These are phyloP conservation scores for Podila epigama DNA, from an alignment of 192 early-diverging fungal species.

Conservation along the genomic window DNA sequence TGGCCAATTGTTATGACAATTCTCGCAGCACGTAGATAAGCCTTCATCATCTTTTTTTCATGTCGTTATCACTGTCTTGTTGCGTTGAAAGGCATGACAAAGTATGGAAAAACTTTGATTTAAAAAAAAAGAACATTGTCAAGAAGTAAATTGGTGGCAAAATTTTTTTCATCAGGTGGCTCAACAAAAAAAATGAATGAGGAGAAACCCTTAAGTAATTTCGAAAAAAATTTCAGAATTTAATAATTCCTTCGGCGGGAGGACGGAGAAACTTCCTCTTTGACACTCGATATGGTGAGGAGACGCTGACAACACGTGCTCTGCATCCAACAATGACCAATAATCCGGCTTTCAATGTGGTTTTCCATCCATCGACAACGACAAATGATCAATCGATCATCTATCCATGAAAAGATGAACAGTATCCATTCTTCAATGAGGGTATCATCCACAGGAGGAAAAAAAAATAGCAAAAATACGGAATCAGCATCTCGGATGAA, in stretches of 20 bases:
- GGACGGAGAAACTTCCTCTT: neutral
- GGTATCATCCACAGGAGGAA: too few species aligned
- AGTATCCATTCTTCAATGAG: too few species aligned
- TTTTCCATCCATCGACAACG: neutral
- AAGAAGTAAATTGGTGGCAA: too few species aligned
- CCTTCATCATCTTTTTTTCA: too few species aligned
- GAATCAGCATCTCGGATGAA: neutral
- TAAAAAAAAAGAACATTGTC: too few species aligned
- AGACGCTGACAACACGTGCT: neutral
- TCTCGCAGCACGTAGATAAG: too few species aligned
- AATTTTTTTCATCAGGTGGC: too few species aligned
- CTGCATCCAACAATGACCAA: neutral
- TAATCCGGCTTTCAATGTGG: neutral
- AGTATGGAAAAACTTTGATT: neutral
- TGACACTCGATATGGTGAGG: slow-evolving; percentile 2
- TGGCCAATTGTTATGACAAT: too few species aligned
- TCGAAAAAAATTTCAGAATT: neutral
- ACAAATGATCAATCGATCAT: neutral
- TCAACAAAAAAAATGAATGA: too few species aligned
- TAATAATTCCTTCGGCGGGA: neutral
- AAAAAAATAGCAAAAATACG: too few species aligned
- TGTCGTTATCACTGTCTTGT: neutral
- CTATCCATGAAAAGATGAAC: too few species aligned
- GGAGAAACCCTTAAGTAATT: neutral
- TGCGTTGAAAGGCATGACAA: too few species aligned